A percentile compares a stretch with the other conserved stretches of the same genome.
Conservation (phyloP, 208 protist genomes). For the Willaertia magna region DNA sequence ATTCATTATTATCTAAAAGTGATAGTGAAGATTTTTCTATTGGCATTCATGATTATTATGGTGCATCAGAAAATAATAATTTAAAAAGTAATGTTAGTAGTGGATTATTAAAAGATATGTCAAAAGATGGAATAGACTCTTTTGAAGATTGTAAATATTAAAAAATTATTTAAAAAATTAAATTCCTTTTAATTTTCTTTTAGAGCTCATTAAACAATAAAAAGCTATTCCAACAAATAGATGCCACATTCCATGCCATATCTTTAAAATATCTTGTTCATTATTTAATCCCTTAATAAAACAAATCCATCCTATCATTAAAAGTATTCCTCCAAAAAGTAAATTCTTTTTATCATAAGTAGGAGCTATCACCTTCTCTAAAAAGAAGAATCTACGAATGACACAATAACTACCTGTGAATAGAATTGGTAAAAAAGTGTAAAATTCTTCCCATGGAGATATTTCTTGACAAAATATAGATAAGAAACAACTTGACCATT, state of each 20-base stretch:
- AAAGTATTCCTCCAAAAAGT: not conserved
- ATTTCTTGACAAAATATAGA: constrained; percentile 12
- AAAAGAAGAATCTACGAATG: not conserved
- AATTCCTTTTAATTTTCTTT: too few relatives aligned
- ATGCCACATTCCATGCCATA: constrained; percentile 11
- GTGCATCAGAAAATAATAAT: too few relatives aligned
- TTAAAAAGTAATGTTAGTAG: too few relatives aligned
- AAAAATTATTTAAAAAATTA: too few relatives aligned
- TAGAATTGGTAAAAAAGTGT: constrained; percentile 14
- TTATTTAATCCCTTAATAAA: constrained; percentile 14
- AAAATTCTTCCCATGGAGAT: constrained; percentile 10
- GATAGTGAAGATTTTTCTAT: too few relatives aligned
- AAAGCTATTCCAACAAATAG: not conserved
- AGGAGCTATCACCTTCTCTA: not conserved
- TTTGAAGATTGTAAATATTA: too few relatives aligned
- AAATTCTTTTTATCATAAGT: not conserved
- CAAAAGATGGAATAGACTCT: too few relatives aligned
- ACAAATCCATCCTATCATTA: not conserved
- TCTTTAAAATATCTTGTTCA: constrained; percentile 6
- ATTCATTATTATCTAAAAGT: too few relatives aligned
- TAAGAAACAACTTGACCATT: not conserved
- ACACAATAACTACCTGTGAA: not conserved
- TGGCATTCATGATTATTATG: too few relatives aligned
- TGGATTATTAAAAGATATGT: too few relatives aligned
- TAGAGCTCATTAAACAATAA: not conserved